Evolutionary conservation across 345 rosid species (phyloP).

Genomic region (Brassica cretica): DNA sequence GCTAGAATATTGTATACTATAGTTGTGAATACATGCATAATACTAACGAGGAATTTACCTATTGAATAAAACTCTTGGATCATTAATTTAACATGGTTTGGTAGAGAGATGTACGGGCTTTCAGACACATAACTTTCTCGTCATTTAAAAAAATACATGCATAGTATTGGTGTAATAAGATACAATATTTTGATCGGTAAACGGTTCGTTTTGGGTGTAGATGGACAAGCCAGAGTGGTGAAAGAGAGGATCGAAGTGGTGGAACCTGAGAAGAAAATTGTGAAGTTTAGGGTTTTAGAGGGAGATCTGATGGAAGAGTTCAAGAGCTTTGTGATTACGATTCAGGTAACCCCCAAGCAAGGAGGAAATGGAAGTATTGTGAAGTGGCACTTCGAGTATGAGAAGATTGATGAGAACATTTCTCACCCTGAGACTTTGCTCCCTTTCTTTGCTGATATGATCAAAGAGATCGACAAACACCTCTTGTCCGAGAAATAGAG

Average conservation of each 20-base stretch:
- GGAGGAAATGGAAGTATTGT: constrained; percentile 24
- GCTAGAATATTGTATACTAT: not conserved
- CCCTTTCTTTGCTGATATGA: constrained; percentile 12
- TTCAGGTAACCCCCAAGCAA: constrained; percentile 12
- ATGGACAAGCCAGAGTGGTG: constrained; percentile 24
- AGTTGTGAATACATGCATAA: not conserved
- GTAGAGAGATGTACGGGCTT: no score
- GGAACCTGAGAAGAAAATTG: constrained; percentile 26
- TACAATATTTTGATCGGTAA: not conserved
- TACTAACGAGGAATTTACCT: no score
- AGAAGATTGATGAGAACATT: constrained; percentile 18
- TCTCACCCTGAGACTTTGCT: constrained; percentile 24
- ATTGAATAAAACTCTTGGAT: no score
- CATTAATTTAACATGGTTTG: no score
- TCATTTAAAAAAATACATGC: not conserved
- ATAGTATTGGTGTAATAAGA: not conserved
- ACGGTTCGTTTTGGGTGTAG: constrained; percentile 3
- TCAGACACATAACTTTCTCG: no score
- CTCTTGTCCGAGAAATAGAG: constrained; percentile 17
- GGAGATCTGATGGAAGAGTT: constrained; percentile 32
- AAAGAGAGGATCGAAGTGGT: constrained; percentile 27
- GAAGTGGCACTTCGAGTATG: constrained; percentile 25
- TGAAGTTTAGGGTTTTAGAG: constrained; percentile 20
- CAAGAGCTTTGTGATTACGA: constrained; percentile 21
- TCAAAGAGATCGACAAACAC: constrained; percentile 19